Conservation (phyloP, 1,139 yeast genomes). For the Geotrichum candidum region DNA sequence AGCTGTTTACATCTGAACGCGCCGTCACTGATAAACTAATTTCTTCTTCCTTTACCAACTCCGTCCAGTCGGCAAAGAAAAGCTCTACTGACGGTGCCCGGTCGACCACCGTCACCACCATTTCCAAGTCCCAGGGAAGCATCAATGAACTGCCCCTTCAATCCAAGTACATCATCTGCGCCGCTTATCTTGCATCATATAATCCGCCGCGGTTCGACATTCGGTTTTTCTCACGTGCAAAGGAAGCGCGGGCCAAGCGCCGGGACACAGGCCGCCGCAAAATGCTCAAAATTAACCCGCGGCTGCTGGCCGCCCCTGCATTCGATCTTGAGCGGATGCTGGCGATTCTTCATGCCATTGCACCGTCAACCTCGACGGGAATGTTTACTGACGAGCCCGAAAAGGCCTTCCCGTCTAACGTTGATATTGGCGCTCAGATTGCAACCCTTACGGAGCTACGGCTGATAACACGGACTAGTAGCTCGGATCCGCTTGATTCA, state of each 20-base stretch:
- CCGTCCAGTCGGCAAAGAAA: not conserved
- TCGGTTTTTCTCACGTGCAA: conserved; percentile 53
- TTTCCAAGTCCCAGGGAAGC: not conserved
- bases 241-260: conserved; percentile 44
- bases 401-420: conserved; percentile 35
- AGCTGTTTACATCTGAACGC: conserved; percentile 41
- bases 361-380: conserved; percentile 31
- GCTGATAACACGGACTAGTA: conserved; percentile 44
- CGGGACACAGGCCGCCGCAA: conserved; percentile 40
- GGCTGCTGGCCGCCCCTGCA: conserved; percentile 52
- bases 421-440: conserved; percentile 52
- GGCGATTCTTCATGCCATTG: conserved; percentile 58
- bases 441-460: conserved; percentile 57
- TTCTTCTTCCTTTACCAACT: conserved; percentile 5
- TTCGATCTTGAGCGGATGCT: conserved; percentile 64
- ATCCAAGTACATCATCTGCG: conserved; percentile 57
- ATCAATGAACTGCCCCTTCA: conserved; percentile 41
- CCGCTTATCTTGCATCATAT: conserved; percentile 67
- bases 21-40: conserved; percentile 34
- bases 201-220: conserved; percentile 56
- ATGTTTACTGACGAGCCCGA: conserved; percentile 23
- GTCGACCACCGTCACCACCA: not conserved
- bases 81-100: not conserved
- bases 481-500: conserved; percentile 54
- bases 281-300: conserved; percentile 45